A percentile compares a stretch with the other conserved stretches of the same genome.
Conservation (phyloP, 148 eudicot species). For the Tetragonia tetragonoides region DNA sequence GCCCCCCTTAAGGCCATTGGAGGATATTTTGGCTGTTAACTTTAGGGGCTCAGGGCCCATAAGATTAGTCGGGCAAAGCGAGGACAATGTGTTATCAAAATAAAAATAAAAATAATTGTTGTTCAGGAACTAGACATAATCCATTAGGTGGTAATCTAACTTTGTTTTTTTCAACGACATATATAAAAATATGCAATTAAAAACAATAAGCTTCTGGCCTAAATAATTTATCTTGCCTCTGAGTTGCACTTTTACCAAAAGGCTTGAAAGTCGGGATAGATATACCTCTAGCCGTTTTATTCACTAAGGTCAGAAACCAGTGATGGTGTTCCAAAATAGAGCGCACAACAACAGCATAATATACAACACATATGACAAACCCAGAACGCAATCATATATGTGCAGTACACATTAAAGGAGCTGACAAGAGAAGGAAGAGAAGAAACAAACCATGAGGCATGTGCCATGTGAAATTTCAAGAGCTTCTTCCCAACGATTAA, state of each 20-base stretch:
- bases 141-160: background rate
- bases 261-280: background rate
- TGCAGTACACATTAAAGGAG: background rate
- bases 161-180: background rate
- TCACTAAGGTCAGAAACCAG: background rate
- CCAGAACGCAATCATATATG: background rate
- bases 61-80: too few species aligned
- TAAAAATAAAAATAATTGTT: background rate
- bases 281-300: background rate
- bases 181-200: background rate
- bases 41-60: too few species aligned
- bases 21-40: too few species aligned
- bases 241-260: background rate
- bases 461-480: constrained; percentile 63
- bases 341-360: background rate
- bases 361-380: background rate
- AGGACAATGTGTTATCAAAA: too few species aligned
- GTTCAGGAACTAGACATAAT: background rate
- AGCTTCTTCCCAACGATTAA: constrained; percentile 81
- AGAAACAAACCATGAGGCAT: constrained; percentile 57
- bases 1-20: too few species aligned
- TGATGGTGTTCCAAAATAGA: background rate
- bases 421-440: background rate
- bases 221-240: background rate
- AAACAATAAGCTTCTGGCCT: background rate